These are phyloP conservation scores for Candida glucosophila DNA, from an alignment of 1,139 yeast species.

Conservation along the genomic window DNA sequence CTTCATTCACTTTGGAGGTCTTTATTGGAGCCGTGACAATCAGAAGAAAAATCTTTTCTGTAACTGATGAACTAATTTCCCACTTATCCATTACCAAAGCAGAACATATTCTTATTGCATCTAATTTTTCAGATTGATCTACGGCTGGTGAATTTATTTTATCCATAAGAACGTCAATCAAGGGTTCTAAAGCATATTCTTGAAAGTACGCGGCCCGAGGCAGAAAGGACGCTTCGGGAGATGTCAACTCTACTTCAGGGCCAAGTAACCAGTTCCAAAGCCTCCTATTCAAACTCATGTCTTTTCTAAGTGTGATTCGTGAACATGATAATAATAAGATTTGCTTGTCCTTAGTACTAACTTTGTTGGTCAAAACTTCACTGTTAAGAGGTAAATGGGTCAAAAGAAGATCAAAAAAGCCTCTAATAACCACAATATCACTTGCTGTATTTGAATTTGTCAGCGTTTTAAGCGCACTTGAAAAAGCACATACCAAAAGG, in stretches of 20 bases:
- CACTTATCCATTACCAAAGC: constrained; percentile 77
- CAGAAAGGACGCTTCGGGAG: constrained; percentile 4
- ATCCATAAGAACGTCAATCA: constrained; percentile 45
- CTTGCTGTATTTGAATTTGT: constrained; percentile 26
- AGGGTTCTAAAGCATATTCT: constrained; percentile 40
- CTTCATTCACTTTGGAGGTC: constrained; percentile 2
- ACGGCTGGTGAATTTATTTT: constrained; percentile 28
- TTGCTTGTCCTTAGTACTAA: constrained; percentile 46
- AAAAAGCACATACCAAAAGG: constrained; percentile 62
- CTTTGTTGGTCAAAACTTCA: constrained; percentile 40
- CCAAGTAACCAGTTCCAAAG: constrained; percentile 91
- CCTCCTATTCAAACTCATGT: constrained; percentile 89
- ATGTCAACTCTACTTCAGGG: constrained; percentile 34
- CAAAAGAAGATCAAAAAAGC: constrained; percentile 75
- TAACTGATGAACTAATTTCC: constrained; percentile 76
- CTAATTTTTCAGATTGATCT: constrained; percentile 20
- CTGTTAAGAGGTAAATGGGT: constrained; percentile 60
- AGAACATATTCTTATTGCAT: constrained; percentile 55
- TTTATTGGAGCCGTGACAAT: constrained; percentile 39
- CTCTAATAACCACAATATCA: constrained; percentile 72
- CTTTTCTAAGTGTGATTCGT: constrained; percentile 64
- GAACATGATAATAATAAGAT: constrained; percentile 57
- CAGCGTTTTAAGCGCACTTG: constrained; percentile 53
- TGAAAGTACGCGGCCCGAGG: constrained; percentile 49
- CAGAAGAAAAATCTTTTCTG: constrained; percentile 60